Evolutionary conservation across 192 early-diverging fungal species (phyloP), one percentile per base, ranked within the genome.

Genomic region (Funneliformis mosseae): DNA sequence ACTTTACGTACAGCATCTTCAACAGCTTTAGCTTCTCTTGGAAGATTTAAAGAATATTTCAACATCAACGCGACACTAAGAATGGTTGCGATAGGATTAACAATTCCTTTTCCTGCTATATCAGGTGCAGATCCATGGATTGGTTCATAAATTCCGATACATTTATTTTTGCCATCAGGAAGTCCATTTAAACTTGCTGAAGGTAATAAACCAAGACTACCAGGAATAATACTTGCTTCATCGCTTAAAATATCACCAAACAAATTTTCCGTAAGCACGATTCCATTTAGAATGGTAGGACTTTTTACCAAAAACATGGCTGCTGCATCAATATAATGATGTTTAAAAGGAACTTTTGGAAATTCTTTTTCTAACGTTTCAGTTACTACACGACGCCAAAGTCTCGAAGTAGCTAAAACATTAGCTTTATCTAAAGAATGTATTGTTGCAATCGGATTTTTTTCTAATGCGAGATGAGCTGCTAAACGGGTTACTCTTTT

Each of bases 381-480:
- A 1, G 95, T 96, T 27, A 98, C 98, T 27, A 93, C 92, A 78
- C 92, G 92, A 79, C 97, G 94, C 98, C 98, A 99, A 73, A 99
- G 92, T 84, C 98, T 93, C 23, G 98, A 99, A 1, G 97, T 95
- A 33, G 98, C 98, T 64, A 98, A 88, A 3, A 99, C 98, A 83
- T 99, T 99, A 74, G 97, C 97, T 89, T 99, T 99, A 91, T 99
- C 98, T 76, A 99, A 94, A 28, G 96, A 98, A 80, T 96, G 97
- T 82, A 99, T 96, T 68, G 94, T 91, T 77, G 91, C 90, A 14
- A 93, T 90, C 48, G 98, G 98, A 69, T 87, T 88, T 27, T 92
- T 88, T 81, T 93, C 85, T 62, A 94, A 86, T 45, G 97, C 92
- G 74, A 99, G 87, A 64, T 90, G 85, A 23, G 93, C 97, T 72